Conservation (phyloP, 2,329 filamentous ascomycete genomes). For the Fusarium heterosporum region DNA sequence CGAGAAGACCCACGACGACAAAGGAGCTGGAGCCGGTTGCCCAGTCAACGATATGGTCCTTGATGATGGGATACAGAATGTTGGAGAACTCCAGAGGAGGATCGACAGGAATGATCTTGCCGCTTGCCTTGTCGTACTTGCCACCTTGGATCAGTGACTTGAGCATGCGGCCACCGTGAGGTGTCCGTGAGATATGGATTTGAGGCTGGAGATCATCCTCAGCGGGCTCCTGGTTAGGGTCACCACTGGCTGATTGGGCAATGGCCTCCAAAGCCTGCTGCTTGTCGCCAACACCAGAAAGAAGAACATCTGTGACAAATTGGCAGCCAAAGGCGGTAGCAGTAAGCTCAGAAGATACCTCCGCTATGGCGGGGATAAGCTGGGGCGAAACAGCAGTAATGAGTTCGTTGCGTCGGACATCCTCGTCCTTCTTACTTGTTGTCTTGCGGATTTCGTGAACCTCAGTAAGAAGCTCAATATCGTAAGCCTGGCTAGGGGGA, state of each 20-base stretch:
- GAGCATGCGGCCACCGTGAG: slow-evolving; percentile 82
- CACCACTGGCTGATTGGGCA: slow-evolving; percentile 70
- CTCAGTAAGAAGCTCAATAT: slow-evolving; percentile 79
- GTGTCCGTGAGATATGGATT: slow-evolving; percentile 69
- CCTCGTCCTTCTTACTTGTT: slow-evolving; percentile 93
- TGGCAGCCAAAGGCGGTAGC: slow-evolving; percentile 86
- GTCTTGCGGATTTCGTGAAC: slow-evolving; percentile 81
- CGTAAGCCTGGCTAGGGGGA: slow-evolving; percentile 70
- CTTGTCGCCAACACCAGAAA: slow-evolving; percentile 82
- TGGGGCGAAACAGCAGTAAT: slow-evolving; percentile 78
- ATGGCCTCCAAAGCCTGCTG: slow-evolving; percentile 77
- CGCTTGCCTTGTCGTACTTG: slow-evolving; percentile 80
- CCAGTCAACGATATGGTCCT: slow-evolving; percentile 81
- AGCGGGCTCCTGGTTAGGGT: slow-evolving; percentile 58
- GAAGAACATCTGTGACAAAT: slow-evolving; percentile 83
- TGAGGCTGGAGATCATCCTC: slow-evolving; percentile 56
- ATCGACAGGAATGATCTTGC: slow-evolving; percentile 76
- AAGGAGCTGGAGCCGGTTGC: slow-evolving; percentile 88
- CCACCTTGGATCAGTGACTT: slow-evolving; percentile 93
- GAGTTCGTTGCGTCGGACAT: slow-evolving; percentile 79
- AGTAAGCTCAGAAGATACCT: slow-evolving; percentile 75
- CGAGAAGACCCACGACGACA: slow-evolving; percentile 83
- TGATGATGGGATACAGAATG: slow-evolving; percentile 84
- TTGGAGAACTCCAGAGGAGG: slow-evolving; percentile 84
- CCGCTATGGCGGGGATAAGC: slow-evolving; percentile 78